phyloP scores from a whole-genome alignment of 176 grass and related monocot genomes.

The Microstegium vimineum region DNA sequence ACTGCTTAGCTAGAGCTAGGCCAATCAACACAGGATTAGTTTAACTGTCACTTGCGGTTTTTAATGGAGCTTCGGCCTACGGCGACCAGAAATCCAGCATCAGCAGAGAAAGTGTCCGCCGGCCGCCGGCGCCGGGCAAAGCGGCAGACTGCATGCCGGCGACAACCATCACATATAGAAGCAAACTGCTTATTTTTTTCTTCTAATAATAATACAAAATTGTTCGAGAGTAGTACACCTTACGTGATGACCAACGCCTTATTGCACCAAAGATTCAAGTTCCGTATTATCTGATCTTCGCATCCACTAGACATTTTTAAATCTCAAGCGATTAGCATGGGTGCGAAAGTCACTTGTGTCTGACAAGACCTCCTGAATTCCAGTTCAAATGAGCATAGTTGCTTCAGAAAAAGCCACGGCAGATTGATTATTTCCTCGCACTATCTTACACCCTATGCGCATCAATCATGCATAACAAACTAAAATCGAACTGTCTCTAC shows the following conservation, averaged over 20 bases:
- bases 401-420: neutral
- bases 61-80: neutral
- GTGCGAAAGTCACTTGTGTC: neutral
- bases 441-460: too few species aligned
- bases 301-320: neutral
- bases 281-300: neutral
- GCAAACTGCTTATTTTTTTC: neutral
- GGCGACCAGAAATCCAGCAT: neutral
- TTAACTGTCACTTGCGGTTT: constrained; percentile 7
- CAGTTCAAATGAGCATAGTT: neutral
- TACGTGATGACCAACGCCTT: neutral
- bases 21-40: neutral
- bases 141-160: neutral
- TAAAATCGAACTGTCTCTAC: neutral
- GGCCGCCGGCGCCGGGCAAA: neutral
- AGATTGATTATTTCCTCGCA: neutral
- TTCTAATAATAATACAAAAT: neutral
- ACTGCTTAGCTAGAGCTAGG: neutral
- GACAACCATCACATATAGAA: neutral
- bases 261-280: neutral
- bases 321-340: neutral
- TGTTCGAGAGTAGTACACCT: neutral
- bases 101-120: neutral
- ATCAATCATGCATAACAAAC: neutral
- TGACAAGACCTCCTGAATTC: neutral